Base-by-base conservation (phyloP, 106 monocot species). In the Phalaenopsis equestris region DNA sequence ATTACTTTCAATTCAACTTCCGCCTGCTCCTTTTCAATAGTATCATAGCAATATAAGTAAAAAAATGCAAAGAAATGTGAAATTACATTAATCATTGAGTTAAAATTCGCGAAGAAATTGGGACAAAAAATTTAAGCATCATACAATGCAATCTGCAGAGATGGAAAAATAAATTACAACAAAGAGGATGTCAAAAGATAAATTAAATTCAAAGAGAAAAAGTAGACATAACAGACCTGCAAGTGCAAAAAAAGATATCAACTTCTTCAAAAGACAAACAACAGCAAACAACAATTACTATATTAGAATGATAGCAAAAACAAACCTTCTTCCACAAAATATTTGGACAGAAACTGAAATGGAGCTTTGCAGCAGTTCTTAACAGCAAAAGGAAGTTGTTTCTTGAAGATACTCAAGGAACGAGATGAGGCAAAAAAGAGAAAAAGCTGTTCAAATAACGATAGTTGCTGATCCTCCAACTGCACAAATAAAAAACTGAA, bases 321-420 rank as follows among this genome's bases (percentile, higher is more conserved):
- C 82, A 79, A 79, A 96, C 93, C 96, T 91, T 90, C 91, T 76
- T 89, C 86, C 38, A 87, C 56, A 75, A 92, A 94, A 84, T 88
- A 94, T 80, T 86, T 90, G 2, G 90, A 88, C 37, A 98, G 85
- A 83, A 98, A 98, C 47, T 85, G 79, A 78, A 92, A 81, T 24
- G 92, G 88, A 74, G 78, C 80, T 56, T 38, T 37, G 52, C 65
- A 79, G 80, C 90, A 94, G 70, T 83, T 91, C 64, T 55, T 86
- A 45, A 88, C 74, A 67, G 92, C 85, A 87, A 87, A 89, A 36
- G 85, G 85, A 67, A 92, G 64, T 81, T 98, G 97, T 45, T 86
- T 91, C 75, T 79, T 85, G 55, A 98, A 98, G 46, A 83, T 38
- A 72, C 81, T 72, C 82, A 89, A 89, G 3, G 81, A 79, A 16